Evolutionary conservation across 1,139 yeast species (phyloP), one percentile per base, ranked within the genome.

Genomic region (Nakaseomyces kungkrabaensis): DNA sequence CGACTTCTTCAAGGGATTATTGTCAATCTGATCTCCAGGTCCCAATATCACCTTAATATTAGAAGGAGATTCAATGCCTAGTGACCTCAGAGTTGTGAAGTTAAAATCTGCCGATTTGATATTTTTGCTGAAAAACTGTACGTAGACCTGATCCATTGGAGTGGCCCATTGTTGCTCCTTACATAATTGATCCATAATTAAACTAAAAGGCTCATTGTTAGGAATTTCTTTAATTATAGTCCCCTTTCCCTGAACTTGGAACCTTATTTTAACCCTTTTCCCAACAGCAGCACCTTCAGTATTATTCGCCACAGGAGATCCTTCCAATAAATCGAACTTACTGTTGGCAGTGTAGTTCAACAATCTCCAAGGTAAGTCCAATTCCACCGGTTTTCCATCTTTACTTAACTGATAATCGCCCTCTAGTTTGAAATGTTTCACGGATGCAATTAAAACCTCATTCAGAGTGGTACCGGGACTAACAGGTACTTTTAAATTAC

Each of bases 341-440:
- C 59, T 67, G 25, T 72, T 72, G 1, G 61, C 52, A 4, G 72
- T 68, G 9, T 69, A 47, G 47, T 68, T 68, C 40, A 65, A 51
- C 2, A 68, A 53, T 40, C 71, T 59, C 54, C 63, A 59, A 1
- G 72, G 72, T n/a, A 68, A 46, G 36, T 61, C 59, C 13, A 57
- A 60, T 58, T 3, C 52, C 54, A 33, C 48, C 54, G 37, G 58
- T 58, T 37, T 42, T 5, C 32, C 17, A 5, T 45, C 37, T 25
- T 46, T 29, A 8, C 50, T 11, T 17, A 51, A 29, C 4, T 27
- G 24, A 41, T 41, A 29, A 29, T 32, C 56, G 41, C 57, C 59
- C 52, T 41, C 44, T 13, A 41, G 25, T 5, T 41, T 41, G 37
- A 50, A 52, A 42, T 56, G 59, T 5, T 52, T 48, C 17, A 59